Base-by-base conservation (phyloP, 2,329 filamentous ascomycete species). In the Corynespora cassiicola region DNA sequence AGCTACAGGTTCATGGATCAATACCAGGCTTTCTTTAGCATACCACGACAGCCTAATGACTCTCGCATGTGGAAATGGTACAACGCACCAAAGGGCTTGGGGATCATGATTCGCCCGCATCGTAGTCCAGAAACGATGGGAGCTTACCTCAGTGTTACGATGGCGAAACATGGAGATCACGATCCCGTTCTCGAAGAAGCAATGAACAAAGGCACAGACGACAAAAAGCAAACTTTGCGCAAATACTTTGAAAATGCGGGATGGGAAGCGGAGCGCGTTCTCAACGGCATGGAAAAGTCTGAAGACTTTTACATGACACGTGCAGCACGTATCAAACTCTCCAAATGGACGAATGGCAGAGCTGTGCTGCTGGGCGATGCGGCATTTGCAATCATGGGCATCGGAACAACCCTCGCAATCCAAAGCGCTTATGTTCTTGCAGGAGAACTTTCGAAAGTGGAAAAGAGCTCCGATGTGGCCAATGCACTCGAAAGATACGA, bases 311-410 rank as follows among this genome's bases (percentile, higher is more conserved):
- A 79, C 61, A 66, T 65, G 33, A 55, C 71, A 10, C 60, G 68
- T 4, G 55, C 77, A 28, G 70, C 65, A 0, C 67, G 75, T 20
- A 71, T 83, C 19, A 72, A 71, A 26, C 42, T 76, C 36, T 54
- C 69, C 1, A 48, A 46, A 4, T 80, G 72, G 75, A 73, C 61
- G 3, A 63, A 63, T 0, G 74, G 75, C 0, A 73, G 78, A 0
- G 70, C 81, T 3, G 73, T 69, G 1, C 63, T 82, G 0, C 34
- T 82, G 0, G 81, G 80, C 0, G 80, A 85, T 45, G 77, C 81
- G 2, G 79, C 63, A 0, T 76, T 74, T 49, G 75, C 72, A 16
- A 44, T 75, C 4, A 76, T 73, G 0, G 81, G 80, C 0, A 72
- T 76, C 65, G 79, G 80, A 0, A 80, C 77, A 0, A 75, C 73